A percentile compares a stretch with the other conserved stretches of the same genome.
These are phyloP conservation scores for Circinella umbellata DNA, from an alignment of 371 early-diverging fungal genomes.

Conservation along the genomic window DNA sequence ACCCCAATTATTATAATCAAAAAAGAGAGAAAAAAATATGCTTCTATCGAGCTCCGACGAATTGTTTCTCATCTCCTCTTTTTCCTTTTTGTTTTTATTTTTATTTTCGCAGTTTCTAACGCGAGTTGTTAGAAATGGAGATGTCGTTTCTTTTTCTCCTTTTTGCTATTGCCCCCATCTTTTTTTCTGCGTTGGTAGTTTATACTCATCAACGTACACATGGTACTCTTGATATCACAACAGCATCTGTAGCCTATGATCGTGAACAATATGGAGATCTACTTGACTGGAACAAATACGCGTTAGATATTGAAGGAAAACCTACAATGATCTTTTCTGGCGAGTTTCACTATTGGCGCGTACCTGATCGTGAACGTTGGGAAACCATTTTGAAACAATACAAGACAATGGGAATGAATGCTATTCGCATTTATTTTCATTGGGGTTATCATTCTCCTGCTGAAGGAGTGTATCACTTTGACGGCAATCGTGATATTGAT, in stretches of 20 bases:
- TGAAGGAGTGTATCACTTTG: conserved; percentile 79
- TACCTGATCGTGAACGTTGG: conserved; percentile 72
- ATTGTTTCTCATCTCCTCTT: background rate
- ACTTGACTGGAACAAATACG: conserved; percentile 69
- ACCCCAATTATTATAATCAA: too few relatives aligned
- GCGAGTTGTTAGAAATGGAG: conserved; percentile 38
- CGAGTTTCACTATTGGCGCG: conserved; percentile 85
- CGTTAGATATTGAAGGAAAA: conserved; percentile 65
- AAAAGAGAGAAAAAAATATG: too few relatives aligned
- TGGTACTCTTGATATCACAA: conserved; percentile 56
- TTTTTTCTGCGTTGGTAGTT: conserved; percentile 39
- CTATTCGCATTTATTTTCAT: conserved; percentile 89
- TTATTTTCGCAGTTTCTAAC: background rate
- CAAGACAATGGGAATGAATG: conserved; percentile 75
- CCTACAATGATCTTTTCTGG: conserved; percentile 68
- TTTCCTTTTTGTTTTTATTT: background rate
- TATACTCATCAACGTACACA: conserved; percentile 52
- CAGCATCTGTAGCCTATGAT: conserved; percentile 64
- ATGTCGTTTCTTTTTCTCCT: conserved; percentile 36
- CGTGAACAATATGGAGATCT: conserved; percentile 50
- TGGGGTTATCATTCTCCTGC: conserved; percentile 89
- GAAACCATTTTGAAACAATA: conserved; percentile 64
- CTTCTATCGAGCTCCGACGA: too few relatives aligned
- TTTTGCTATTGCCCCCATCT: conserved; percentile 43
- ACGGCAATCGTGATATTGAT: conserved; percentile 79